Conservation (phyloP, 75 land plant genomes). For the Larix kaempferi region DNA sequence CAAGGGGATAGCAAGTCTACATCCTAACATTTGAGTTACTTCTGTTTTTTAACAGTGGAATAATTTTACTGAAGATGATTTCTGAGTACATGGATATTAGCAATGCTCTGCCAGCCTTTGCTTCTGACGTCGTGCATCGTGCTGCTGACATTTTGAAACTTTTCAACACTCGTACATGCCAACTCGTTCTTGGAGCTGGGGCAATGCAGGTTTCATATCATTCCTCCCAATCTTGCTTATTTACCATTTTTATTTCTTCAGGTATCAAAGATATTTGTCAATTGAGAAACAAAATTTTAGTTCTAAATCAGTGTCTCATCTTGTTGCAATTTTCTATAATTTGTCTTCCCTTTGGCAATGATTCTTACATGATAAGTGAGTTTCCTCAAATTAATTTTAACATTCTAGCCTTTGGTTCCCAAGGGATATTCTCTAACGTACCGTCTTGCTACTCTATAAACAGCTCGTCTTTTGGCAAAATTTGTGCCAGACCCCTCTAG, state of each 20-base stretch:
- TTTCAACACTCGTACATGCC: constrained; percentile 89
- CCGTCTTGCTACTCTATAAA: background rate
- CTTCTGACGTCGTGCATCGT: constrained; percentile 87
- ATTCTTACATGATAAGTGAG: background rate
- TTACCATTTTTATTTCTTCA: background rate
- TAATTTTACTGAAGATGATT: constrained; percentile 91
- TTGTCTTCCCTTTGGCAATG: background rate
- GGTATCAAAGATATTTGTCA: background rate
- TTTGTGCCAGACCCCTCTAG: too few species aligned
- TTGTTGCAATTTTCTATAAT: background rate
- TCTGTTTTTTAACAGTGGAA: constrained; percentile 60
- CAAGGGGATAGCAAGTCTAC: background rate
- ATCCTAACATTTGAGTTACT: constrained; percentile 2
- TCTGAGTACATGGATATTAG: constrained; percentile 91
- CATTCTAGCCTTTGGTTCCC: background rate
- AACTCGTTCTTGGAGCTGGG: constrained; percentile 97
- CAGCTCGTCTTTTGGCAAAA: too few species aligned
- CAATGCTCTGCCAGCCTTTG: constrained; percentile 69
- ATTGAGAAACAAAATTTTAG: constrained; percentile 12
- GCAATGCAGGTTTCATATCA: constrained; percentile 85
- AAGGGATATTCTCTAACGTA: background rate
- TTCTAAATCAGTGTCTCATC: background rate
- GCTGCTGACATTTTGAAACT: constrained; percentile 85
- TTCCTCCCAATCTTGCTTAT: background rate
- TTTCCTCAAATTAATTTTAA: background rate